A percentile compares a stretch with the other conserved stretches of the same genome.
Evolutionary conservation across 2,329 filamentous ascomycete species (phyloP).

Genomic region (Coniochaeta pulveracea): DNA sequence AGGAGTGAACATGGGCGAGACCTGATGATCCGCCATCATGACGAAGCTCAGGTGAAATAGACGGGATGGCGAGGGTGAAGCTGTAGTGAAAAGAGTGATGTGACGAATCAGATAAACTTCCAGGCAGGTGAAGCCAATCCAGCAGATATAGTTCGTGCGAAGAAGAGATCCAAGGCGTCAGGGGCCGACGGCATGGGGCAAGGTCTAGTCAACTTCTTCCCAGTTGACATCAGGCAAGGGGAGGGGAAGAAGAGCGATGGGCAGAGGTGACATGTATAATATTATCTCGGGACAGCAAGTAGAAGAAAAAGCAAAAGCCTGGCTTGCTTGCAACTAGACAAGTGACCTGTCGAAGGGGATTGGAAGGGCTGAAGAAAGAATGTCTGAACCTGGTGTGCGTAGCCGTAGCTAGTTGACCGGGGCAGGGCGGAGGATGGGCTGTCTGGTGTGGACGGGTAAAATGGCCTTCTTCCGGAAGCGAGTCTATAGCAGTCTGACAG

Average conservation of each 20-base stretch:
- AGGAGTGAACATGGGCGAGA: constrained; percentile 8
- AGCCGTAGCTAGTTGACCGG: constrained; percentile 17
- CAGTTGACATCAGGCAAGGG: too few species aligned
- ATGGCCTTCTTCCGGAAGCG: constrained; percentile 15
- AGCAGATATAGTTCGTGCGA: too few species aligned
- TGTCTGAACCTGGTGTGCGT: constrained; percentile 15
- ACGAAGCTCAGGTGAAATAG: neutral
- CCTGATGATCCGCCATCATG: constrained; percentile 11
- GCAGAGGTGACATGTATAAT: too few species aligned
- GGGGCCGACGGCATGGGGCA: too few species aligned
- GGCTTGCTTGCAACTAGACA: constrained; percentile 4
- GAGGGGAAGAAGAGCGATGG: too few species aligned
- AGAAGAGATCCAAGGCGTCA: too few species aligned
- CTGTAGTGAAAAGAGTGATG: too few species aligned
- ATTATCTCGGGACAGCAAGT: constrained; percentile 6
- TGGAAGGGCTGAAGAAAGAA: constrained; percentile 8
- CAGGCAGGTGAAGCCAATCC: too few species aligned
- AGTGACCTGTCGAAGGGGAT: constrained; percentile 10
- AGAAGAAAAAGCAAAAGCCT: constrained; percentile 6
- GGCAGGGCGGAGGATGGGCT: constrained; percentile 12
- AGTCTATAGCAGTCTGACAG: constrained; percentile 5
- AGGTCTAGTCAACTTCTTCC: too few species aligned
- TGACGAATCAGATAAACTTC: too few species aligned
- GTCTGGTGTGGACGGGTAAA: constrained; percentile 16
- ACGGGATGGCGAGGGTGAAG: too few species aligned